Evolutionary conservation across 441 rosid genomes (phyloP).

Genomic region (Populus hybrid): DNA sequence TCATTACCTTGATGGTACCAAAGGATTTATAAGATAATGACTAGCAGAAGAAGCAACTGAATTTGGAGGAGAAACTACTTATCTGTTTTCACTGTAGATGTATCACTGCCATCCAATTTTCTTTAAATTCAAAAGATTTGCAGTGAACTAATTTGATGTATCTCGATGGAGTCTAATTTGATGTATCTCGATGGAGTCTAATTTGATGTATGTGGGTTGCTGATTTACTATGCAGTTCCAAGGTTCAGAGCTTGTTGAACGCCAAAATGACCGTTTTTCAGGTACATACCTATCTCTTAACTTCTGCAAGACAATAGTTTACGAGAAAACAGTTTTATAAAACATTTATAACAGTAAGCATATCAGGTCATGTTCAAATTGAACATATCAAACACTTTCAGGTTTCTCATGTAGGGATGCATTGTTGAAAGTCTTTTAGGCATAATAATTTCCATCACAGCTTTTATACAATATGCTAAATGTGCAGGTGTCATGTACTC

Average conservation of each 20-base stretch:
- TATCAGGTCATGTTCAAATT: not conserved
- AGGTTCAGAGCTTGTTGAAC: slow-evolving; percentile 70
- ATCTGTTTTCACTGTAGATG: not conserved
- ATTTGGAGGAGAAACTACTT: not conserved
- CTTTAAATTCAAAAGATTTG: not conserved
- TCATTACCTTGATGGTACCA: not conserved
- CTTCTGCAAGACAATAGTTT: not conserved
- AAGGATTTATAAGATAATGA: not conserved
- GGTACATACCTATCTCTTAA: slow-evolving; percentile 35
- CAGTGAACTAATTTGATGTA: too few relatives aligned
- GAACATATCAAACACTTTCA: not conserved
- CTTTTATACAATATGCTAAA: not conserved
- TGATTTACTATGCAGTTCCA: slow-evolving; percentile 46
- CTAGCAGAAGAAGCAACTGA: not conserved
- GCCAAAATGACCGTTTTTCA: slow-evolving; percentile 67
- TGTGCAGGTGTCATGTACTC: not conserved
- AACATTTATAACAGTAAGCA: not conserved
- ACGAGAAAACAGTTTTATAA: not conserved
- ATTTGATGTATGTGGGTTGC: not conserved
- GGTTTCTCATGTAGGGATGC: not conserved
- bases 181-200: slow-evolving; percentile 2
- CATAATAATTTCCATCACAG: not conserved
- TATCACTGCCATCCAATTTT: not conserved
- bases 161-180: slow-evolving; percentile 4
- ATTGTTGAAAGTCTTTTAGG: not conserved